Conservation (phyloP, 2,329 filamentous ascomycete species). For the Podosphaera xanthii region DNA sequence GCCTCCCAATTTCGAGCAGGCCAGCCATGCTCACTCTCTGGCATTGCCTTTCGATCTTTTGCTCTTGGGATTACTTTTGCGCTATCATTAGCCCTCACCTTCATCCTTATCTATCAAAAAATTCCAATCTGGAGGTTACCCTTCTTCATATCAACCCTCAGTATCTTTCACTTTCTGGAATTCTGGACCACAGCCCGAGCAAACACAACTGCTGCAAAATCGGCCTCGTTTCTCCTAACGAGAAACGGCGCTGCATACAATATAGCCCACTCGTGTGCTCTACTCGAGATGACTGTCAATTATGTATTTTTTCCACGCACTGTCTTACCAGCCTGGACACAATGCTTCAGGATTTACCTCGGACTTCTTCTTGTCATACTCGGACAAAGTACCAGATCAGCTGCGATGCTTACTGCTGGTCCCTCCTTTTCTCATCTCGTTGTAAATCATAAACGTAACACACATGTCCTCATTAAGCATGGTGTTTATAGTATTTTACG, state of each 20-base stretch:
- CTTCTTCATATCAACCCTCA: slow-evolving; percentile 46
- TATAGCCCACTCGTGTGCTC: slow-evolving; percentile 54
- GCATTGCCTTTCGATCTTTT: slow-evolving; percentile 18
- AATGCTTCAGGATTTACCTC: slow-evolving; percentile 20
- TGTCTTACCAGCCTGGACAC: slow-evolving; percentile 11
- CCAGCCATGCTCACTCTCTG: slow-evolving; percentile 16
- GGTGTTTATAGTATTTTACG: slow-evolving; percentile 58
- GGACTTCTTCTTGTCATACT: slow-evolving; percentile 41
- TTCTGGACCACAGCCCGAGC: slow-evolving; percentile 74
- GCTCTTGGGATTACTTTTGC: slow-evolving; percentile 13
- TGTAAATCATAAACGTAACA: slow-evolving; percentile 41
- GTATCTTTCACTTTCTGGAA: slow-evolving; percentile 85
- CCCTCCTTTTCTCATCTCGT: slow-evolving; percentile 82
- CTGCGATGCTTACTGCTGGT: slow-evolving; percentile 75
- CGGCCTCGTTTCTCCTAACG: slow-evolving; percentile 61
- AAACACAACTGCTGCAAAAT: slow-evolving; percentile 51
- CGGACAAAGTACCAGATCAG: slow-evolving; percentile 55
- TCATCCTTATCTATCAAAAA: slow-evolving; percentile 8
- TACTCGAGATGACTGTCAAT: slow-evolving; percentile 47
- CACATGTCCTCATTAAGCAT: slow-evolving; percentile 59
- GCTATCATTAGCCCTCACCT: slow-evolving; percentile 7
- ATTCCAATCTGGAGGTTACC: slow-evolving; percentile 31
- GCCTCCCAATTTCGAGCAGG: slow-evolving; percentile 12
- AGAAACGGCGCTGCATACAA: slow-evolving; percentile 71
- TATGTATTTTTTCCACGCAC: slow-evolving; percentile 27